A percentile compares a stretch with the other conserved stretches of the same genome.
phyloP scores from a whole-genome alignment of 2,329 filamentous ascomycete genomes.

The Sporothrix humicola region DNA sequence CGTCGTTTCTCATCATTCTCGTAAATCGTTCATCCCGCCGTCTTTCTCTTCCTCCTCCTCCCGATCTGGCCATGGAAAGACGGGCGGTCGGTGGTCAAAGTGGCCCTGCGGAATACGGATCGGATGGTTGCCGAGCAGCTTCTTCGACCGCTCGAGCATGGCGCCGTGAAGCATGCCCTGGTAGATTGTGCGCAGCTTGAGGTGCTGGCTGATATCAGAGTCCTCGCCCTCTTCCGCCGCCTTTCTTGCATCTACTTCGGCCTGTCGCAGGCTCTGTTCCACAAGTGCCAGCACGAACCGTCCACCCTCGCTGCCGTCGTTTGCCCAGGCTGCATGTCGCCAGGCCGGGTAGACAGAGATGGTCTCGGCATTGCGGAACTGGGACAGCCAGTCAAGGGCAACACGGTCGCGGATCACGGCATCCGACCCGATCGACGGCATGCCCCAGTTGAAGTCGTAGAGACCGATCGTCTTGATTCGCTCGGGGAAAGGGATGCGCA shows the following conservation, averaged over 20 bases:
- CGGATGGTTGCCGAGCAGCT: background rate
- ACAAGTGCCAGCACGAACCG: slow-evolving; percentile 30
- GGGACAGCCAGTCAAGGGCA: slow-evolving; percentile 34
- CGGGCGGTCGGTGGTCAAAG: background rate
- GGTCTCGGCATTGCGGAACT: slow-evolving; percentile 32
- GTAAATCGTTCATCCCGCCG: background rate
- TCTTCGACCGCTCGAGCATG: background rate
- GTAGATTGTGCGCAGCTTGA: slow-evolving; percentile 31
- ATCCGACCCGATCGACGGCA: slow-evolving; percentile 14
- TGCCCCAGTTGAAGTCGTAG: slow-evolving; percentile 31
- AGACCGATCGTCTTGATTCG: slow-evolving; percentile 36
- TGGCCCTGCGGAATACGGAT: background rate
- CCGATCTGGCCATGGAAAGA: slow-evolving; percentile 19
- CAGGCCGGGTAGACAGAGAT: slow-evolving; percentile 33
- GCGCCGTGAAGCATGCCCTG: slow-evolving; percentile 30
- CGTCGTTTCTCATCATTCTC: background rate
- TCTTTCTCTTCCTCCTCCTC: background rate
- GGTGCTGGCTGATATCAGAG: background rate
- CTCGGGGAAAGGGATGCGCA: slow-evolving; percentile 18
- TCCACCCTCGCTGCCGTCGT: slow-evolving; percentile 3
- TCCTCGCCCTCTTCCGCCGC: background rate
- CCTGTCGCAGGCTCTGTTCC: background rate
- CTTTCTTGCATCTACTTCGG: background rate
- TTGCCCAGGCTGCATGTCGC: background rate
- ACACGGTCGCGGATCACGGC: slow-evolving; percentile 25